These are phyloP conservation scores for Punctularia strigosozonata DNA, from an alignment of 768 basidiomycete genomes.

Conservation along the genomic window DNA sequence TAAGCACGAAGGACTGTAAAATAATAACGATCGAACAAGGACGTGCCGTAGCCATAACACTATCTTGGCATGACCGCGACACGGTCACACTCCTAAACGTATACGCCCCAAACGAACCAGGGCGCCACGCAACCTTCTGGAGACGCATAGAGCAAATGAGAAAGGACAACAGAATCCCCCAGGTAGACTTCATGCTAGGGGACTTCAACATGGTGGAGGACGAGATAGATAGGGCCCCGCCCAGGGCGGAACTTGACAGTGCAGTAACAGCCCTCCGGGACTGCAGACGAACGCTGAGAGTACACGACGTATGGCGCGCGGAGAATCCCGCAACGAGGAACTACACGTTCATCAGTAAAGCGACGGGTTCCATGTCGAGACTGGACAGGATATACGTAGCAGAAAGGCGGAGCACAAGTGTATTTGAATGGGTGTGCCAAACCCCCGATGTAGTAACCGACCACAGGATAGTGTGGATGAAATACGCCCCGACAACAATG, in stretches of 20 bases:
- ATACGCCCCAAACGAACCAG: constrained; percentile 10
- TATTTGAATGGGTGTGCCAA: background rate
- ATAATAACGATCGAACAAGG: constrained; percentile 6
- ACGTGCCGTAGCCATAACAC: constrained; percentile 2
- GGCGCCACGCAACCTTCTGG: constrained; percentile 8
- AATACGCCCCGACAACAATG: background rate
- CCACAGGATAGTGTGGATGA: constrained; percentile 1
- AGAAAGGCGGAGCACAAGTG: no score
- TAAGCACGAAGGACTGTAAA: constrained; percentile 1
- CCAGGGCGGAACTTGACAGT: constrained; percentile 7
- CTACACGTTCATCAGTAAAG: constrained; percentile 1
- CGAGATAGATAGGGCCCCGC: constrained; percentile 23
- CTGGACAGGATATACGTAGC: constrained; percentile 3
- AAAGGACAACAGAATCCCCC: background rate
- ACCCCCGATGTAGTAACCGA: background rate
- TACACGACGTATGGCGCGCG: constrained; percentile 2
- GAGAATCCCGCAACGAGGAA: background rate
- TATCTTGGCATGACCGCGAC: constrained; percentile 9
- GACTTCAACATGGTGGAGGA: constrained; percentile 34
- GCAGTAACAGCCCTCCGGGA: background rate
- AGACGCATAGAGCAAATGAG: constrained; percentile 1
- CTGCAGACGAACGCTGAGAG: background rate
- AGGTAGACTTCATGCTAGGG: constrained; percentile 23
- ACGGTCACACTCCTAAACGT: constrained; percentile 8
- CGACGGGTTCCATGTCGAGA: background rate